A percentile compares a stretch with the other conserved stretches of the same genome.
phyloP scores from a whole-genome alignment of 768 basidiomycete species.

The Agaricus subrufescens region DNA sequence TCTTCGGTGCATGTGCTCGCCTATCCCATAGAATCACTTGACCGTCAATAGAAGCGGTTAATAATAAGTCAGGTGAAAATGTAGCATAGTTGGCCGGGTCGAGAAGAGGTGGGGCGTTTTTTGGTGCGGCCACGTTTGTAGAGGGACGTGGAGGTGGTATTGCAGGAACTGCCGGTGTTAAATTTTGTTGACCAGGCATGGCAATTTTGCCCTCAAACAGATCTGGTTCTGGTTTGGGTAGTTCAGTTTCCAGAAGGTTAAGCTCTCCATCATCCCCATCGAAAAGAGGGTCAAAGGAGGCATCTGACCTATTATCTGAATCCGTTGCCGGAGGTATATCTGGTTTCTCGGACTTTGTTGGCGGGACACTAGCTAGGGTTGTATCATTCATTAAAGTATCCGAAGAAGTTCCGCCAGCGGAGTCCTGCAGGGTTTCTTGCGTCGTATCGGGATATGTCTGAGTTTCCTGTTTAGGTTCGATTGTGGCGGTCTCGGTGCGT shows the following conservation, averaged over 20 bases:
- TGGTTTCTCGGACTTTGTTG: constrained; percentile 5
- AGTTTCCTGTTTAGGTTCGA: constrained; percentile 2
- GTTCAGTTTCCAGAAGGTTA: constrained; percentile 19
- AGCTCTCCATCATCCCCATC: constrained; percentile 67
- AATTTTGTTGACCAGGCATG: constrained; percentile 10
- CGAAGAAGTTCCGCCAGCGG: neutral
- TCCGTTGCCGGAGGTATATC: constrained; percentile 22
- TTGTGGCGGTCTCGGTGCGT: neutral
- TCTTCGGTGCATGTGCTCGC: constrained; percentile 56
- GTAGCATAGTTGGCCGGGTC: constrained; percentile 52
- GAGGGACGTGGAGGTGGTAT: constrained; percentile 10
- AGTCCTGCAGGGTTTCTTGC: neutral
- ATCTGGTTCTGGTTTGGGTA: constrained; percentile 2
- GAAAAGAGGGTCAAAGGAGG: constrained; percentile 85
- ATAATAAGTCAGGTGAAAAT: constrained; percentile 77
- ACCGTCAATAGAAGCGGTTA: constrained; percentile 91
- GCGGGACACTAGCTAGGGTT: neutral
- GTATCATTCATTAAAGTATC: neutral
- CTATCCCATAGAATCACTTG: constrained; percentile 91
- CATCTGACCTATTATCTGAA: constrained; percentile 69
- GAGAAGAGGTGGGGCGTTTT: constrained; percentile 73
- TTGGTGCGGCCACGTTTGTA: constrained; percentile 50
- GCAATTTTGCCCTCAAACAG: constrained; percentile 9
- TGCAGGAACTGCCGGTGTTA: constrained; percentile 12
- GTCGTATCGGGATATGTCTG: neutral